Base-by-base conservation (phyloP, 2,329 filamentous ascomycete species). In the Pseudodiploospora longispora region DNA sequence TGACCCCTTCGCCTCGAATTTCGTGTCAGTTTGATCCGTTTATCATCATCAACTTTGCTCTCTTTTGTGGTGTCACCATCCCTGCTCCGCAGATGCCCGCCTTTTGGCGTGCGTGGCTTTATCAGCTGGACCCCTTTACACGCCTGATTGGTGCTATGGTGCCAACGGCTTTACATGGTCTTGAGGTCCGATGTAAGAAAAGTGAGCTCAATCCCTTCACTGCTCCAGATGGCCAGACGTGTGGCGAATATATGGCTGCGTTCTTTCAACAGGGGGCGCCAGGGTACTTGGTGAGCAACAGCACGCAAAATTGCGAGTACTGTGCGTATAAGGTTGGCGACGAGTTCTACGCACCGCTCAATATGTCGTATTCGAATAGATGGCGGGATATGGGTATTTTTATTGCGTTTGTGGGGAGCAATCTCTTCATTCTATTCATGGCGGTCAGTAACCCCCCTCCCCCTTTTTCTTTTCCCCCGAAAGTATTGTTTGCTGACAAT, bases 31-130 rank as follows among this genome's bases (percentile, higher is more conserved):
- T 87, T 52, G 89, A 94, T 55, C 88, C 89, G 1, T 86, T 90
- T 59, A 69, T 93, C 60, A 82, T 89, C 63, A 86, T 93, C 60
- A 80, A 83, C 47, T 91, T 94, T 58, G 76, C 84, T 1, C 75
- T 94, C 27, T 94, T 95, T 78, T 94, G 87, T 57, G 88, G 88
- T 63, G 88, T 95, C 49, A 85, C 86, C 0, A 86, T 94, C 41
- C 84, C 88, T 0, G 78, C 82, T 36, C 77, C 82, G 0, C 80
- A 86, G 62, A 94, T 94, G 66, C 83, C 86, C 2, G 69, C 66
- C 2, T 89, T 89, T 67, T 93, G 85, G 85, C 76, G 82, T 31
- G 72, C 76, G 1, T 93, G 86, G 87, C 71, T 93, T 6, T 90
- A 90, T 68, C 72, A 91, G 62, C 78, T 94, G 10, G 82, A 89